A percentile compares a stretch with the other conserved stretches of the same genome.
Conservation (phyloP, 73 alveolate species). For the Tetrahymena borealis region DNA sequence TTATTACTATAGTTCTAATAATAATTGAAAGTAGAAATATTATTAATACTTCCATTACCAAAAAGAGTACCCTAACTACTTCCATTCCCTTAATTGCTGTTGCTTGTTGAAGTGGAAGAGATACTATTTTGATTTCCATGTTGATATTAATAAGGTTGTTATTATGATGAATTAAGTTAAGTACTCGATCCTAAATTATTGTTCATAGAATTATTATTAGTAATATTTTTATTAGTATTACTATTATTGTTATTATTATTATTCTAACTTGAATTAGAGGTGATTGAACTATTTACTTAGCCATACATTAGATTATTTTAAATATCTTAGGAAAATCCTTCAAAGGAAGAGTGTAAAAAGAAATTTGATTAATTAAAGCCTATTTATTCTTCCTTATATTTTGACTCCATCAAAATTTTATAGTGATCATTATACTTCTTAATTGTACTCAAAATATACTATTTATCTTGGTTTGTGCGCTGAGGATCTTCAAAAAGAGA, state of each 20-base stretch:
- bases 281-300: too few species aligned
- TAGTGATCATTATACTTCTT: background rate
- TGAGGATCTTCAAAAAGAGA: background rate
- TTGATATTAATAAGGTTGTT: background rate
- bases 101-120: background rate
- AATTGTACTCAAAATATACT: background rate
- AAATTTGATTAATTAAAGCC: background rate
- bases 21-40: background rate
- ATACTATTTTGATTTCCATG: background rate
- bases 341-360: background rate
- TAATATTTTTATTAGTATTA: too few species aligned
- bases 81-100: background rate
- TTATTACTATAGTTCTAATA: background rate
- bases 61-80: background rate
- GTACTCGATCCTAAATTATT: too few species aligned
- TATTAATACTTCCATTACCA: background rate
- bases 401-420: background rate
- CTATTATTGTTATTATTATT: too few species aligned
- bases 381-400: background rate
- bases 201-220: too few species aligned
- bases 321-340: background rate
- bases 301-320: background rate
- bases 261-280: too few species aligned
- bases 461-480: background rate
- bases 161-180: too few species aligned